phyloP scores from a whole-genome alignment of 352 stramenopile genomes.

The Globisporangium uncinulatum region DNA sequence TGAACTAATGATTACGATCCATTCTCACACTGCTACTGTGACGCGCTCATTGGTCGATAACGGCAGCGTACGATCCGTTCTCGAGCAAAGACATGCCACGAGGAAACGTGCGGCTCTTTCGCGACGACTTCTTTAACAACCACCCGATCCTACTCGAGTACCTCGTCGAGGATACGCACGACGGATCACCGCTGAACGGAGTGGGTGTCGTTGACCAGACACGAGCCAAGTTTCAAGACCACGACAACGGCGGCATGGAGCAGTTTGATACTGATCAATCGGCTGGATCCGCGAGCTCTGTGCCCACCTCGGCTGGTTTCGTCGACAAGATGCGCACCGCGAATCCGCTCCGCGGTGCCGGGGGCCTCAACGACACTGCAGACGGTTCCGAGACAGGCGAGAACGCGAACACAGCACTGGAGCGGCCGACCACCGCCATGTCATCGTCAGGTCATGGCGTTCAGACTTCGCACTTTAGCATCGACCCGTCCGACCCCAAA shows the following conservation, averaged over 20 bases:
- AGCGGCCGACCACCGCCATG: slow-evolving; percentile 17
- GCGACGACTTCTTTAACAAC: slow-evolving; percentile 83
- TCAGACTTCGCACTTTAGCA: slow-evolving; percentile 45
- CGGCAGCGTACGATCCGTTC: slow-evolving; percentile 44
- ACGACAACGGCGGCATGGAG: slow-evolving; percentile 7
- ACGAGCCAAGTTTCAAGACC: slow-evolving; percentile 8
- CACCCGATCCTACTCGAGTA: slow-evolving; percentile 81
- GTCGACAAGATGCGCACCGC: slow-evolving; percentile 56
- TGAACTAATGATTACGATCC: too few species aligned
- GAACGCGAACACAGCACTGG: neutral
- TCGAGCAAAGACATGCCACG: slow-evolving; percentile 52
- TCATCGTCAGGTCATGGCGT: slow-evolving; percentile 12
- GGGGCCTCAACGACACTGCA: neutral
- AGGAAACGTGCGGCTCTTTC: slow-evolving; percentile 76
- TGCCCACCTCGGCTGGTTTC: slow-evolving; percentile 19
- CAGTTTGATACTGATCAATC: neutral
- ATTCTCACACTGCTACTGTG: neutral
- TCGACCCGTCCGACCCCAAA: slow-evolving; percentile 80
- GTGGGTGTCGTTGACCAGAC: slow-evolving; percentile 6
- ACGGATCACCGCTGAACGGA: slow-evolving; percentile 8
- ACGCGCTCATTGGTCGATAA: neutral
- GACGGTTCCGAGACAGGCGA: neutral
- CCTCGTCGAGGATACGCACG: slow-evolving; percentile 40
- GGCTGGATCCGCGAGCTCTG: neutral
- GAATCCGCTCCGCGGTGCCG: slow-evolving; percentile 23